Conservation (phyloP, 1,284 basidiomycete species). For the Ceratobasidium sp. region DNA sequence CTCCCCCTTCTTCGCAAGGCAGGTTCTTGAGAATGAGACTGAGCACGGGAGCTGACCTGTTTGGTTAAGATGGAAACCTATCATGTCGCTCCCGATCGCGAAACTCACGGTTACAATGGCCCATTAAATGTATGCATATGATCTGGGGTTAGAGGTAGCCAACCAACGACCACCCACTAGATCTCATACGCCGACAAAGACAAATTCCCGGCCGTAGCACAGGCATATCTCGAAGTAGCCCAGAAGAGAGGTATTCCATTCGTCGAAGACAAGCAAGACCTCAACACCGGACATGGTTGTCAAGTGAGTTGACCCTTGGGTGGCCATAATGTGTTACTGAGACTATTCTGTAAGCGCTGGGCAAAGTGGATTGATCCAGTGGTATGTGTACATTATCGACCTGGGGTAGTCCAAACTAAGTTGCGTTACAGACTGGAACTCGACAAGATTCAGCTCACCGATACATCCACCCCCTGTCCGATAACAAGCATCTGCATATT, state of each 20-base stretch:
- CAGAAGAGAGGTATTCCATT: conserved; percentile 9
- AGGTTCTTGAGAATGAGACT: no score
- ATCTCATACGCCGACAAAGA: conserved; percentile 26
- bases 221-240: conserved; percentile 31
- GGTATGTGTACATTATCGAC: neutral
- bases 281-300: conserved; percentile 33
- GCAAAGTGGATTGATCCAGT: conserved; percentile 27
- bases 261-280: conserved; percentile 18
- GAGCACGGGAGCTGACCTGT: neutral
- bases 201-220: conserved; percentile 10
- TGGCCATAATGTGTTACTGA: neutral
- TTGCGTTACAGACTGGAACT: conserved; percentile 6
- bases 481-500: conserved; percentile 21
- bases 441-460: conserved; percentile 35
- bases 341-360: neutral
- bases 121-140: conserved; percentile 14
- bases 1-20: conserved; percentile 28
- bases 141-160: neutral
- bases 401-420: neutral
- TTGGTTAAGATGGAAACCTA: conserved; percentile 13
- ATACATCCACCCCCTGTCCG: conserved; percentile 23
- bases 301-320: conserved; percentile 4
- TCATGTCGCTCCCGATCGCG: conserved; percentile 3
- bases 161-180: neutral
- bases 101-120: conserved; percentile 27